Base-by-base conservation (phyloP, 495 filamentous ascomycete species). In the Aspergillus mulundensis region DNA sequence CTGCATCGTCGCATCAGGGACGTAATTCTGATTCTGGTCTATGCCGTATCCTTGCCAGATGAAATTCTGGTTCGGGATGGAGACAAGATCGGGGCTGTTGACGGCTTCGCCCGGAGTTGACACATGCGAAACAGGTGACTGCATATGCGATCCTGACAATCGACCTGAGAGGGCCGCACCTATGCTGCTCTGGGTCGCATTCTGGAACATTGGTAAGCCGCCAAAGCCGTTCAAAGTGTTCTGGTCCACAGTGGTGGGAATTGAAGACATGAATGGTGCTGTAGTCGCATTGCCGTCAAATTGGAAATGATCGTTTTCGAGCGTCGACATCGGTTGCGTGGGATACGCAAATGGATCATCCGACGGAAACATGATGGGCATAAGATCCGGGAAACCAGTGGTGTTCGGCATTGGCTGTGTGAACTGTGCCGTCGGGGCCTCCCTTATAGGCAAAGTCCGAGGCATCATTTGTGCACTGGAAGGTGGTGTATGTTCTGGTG, bases 361-460 rank as follows among this genome's bases (percentile, higher is more conserved):
- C 0, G 91, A 90, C 1, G 91, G 87, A 60, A 97, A 97, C 90
- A 97, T 96, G 70, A 96, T 87, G 11, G 87, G 82, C 68, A 86
- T 87, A 16, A 96, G 78, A 66, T 94, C 89, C 14, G 87, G 80
- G 19, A 95, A 68, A 21, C 66, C 73, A 61, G 60, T 59, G 0
- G 66, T 56, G 44, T 48, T 72, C 14, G 58, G 62, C 45, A 70
- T 69, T 40, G 65, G 68, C 38, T 72, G 71, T 4, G 68, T 65
- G 36, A 62, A 66, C 14, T 68, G 47, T 23, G 57, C 61, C 12
- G 67, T 58, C 7, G 66, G 45, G 10, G 48, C 10, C 11, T 65
- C 60, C n/a, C 53, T 53, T 39, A 51, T 24, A 6, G 60, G 51
- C n/a, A 61, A n/a, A 0, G 59, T 48, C 11, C 56, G 58, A 4